Conservation (phyloP, 2,329 filamentous ascomycete genomes). For the Monilinia aucupariae region DNA sequence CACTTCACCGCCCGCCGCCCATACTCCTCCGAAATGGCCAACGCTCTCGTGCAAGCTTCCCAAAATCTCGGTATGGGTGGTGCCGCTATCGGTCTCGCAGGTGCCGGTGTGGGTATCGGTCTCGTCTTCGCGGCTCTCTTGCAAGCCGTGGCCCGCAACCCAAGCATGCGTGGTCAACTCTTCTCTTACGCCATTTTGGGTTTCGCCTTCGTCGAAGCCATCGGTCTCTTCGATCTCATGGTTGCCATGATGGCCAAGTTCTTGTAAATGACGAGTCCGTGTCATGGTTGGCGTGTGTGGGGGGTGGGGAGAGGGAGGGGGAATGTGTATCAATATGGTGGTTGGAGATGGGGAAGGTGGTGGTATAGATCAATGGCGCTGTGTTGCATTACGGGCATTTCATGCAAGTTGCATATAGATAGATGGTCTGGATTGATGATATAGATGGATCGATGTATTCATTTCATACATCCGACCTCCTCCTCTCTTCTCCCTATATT, state of each 20-base stretch:
- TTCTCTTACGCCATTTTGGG: slow-evolving; percentile 95
- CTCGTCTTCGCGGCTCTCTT: slow-evolving; percentile 88
- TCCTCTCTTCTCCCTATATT: slow-evolving; percentile 1
- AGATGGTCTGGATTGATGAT: slow-evolving; percentile 9
- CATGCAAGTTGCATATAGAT: slow-evolving; percentile 36
- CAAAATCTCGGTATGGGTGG: slow-evolving; percentile 87
- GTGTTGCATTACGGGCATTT: slow-evolving; percentile 6
- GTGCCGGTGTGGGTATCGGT: slow-evolving; percentile 93
- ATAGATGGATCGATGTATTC: neutral
- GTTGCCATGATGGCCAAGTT: slow-evolving; percentile 93
- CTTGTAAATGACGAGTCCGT: slow-evolving; percentile 41
- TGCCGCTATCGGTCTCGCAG: slow-evolving; percentile 86
- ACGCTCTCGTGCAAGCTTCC: slow-evolving; percentile 84
- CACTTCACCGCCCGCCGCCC: slow-evolving; percentile 44
- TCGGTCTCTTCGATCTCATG: slow-evolving; percentile 84
- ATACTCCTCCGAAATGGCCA: slow-evolving; percentile 84
- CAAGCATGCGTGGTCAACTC: slow-evolving; percentile 87
- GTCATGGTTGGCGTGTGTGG: neutral
- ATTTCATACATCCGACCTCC: neutral
- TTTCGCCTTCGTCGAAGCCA: slow-evolving; percentile 92
- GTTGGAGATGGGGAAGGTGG: slow-evolving; percentile 14
- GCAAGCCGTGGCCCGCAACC: slow-evolving; percentile 88
- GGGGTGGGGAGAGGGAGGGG: neutral
- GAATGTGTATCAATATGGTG: slow-evolving; percentile 12
- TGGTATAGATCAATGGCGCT: slow-evolving; percentile 12